Evolutionary conservation across 345 rosid species (phyloP), one percentile per base, ranked within the genome.

Genomic region (Syzygium oleosum): DNA sequence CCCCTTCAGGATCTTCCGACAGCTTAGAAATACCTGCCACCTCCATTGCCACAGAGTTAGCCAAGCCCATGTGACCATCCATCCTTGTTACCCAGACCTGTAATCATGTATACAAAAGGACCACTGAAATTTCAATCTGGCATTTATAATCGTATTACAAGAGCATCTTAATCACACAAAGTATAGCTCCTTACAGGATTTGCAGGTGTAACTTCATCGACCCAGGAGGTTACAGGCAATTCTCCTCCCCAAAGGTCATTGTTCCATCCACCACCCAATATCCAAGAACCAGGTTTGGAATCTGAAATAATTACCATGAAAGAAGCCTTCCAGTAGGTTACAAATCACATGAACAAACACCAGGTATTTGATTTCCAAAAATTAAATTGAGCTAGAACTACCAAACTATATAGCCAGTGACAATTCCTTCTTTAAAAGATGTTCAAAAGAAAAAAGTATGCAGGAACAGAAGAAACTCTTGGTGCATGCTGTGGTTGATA

Each of bases 171-270:
- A 38, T 43, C 49, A 73, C 49, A 73, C 25, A 38, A 34, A 34
- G 49, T 73, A 79, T 15, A 27, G 89, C 78, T 84, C 88, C 91
- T 90, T 91, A 97, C 99, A 87, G 99, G 99, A 92, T 95, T 95
- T 51, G 88, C 51, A 85, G 96, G 89, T 12, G 99, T 94, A 88
- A 95, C 86, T 86, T 95, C 96, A 88, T 97, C 98, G 83, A 97
- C 89, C 99, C 98, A 97, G 27, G 98, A 94, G 38, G 95, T 96
- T 80, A 89, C 84, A 11, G 99, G 99, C 77, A 93, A 88, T 89
- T 96, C 98, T 88, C 99, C 99, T 88, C 98, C 99, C 99, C 99
- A 97, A 29, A 94, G 91, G 89, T 94, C 97, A 92, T 97, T 96
- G 93, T 97, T 97, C 99, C 99, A 97, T 88, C 99, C 97, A 78